These are phyloP conservation scores for Globisporangium alternatum DNA, from an alignment of 352 stramenopile species.

Conservation along the genomic window DNA sequence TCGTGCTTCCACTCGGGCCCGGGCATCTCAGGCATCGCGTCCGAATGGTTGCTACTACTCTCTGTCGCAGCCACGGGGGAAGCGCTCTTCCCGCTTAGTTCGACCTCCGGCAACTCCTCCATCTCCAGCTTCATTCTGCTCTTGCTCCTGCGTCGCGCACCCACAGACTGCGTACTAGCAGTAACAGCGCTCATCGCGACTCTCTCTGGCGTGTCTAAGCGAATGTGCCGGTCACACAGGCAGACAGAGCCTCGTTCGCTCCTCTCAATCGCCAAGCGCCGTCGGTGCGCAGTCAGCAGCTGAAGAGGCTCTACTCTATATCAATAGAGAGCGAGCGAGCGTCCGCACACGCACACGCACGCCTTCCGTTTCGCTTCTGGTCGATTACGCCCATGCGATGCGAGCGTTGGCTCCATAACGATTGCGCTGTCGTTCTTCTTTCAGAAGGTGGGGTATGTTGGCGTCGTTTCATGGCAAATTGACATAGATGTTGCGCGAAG, in stretches of 20 bases:
- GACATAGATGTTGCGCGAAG: conserved; percentile 35
- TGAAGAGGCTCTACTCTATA: not conserved
- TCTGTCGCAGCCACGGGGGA: not conserved
- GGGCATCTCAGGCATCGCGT: conserved; percentile 6
- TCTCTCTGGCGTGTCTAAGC: not conserved
- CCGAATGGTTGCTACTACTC: conserved; percentile 2
- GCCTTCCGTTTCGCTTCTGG: conserved; percentile 7
- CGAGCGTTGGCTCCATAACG: not conserved
- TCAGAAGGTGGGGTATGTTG: not conserved
- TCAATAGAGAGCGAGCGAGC: not conserved
- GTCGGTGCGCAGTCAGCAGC: not conserved
- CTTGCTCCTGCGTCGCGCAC: conserved; percentile 20
- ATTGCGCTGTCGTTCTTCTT: not conserved
- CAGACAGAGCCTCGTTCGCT: conserved; percentile 18
- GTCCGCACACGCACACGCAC: not conserved
- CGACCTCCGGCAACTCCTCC: conserved; percentile 1
- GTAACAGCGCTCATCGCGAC: conserved; percentile 3
- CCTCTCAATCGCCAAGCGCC: conserved; percentile 1
- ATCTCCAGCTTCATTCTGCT: conserved; percentile 25
- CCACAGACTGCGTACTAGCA: conserved; percentile 7
- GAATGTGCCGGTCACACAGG: not conserved
- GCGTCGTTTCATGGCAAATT: conserved; percentile 24
- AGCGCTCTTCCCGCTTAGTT: not conserved
- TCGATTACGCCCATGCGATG: not conserved
- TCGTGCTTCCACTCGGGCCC: conserved; percentile 20